Conservation (phyloP, 2,329 filamentous ascomycete genomes). For the Xylaria sp. region DNA sequence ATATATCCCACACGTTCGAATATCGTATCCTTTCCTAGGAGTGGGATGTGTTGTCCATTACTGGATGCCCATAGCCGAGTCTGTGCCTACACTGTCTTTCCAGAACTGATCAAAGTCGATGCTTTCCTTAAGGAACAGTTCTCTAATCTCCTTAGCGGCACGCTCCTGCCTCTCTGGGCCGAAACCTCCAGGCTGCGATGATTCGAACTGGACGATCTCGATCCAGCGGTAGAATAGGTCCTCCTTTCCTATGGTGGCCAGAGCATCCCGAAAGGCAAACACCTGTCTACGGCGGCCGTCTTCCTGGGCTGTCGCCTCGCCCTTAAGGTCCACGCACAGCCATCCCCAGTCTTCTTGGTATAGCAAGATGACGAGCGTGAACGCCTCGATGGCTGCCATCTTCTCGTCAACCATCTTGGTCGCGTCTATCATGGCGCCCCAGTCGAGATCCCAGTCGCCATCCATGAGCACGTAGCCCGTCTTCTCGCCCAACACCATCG, state of each 20-base stretch:
- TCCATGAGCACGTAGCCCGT: conserved; percentile 91
- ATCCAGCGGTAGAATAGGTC: conserved; percentile 92
- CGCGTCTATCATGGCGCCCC: conserved; percentile 79
- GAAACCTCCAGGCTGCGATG: conserved; percentile 80
- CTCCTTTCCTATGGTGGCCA: conserved; percentile 83
- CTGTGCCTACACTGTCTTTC: conserved; percentile 67
- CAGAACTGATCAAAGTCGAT: conserved; percentile 88
- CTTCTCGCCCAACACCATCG: conserved; percentile 75
- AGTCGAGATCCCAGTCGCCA: conserved; percentile 87
- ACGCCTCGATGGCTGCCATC: conserved; percentile 69
- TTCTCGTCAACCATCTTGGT: conserved; percentile 75
- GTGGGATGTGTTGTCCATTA: neutral
- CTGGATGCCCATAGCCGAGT: conserved; percentile 45
- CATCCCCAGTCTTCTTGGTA: conserved; percentile 76
- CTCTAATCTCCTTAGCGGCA: conserved; percentile 78
- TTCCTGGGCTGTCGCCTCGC: conserved; percentile 48
- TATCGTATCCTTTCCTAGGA: neutral
- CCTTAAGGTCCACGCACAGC: conserved; percentile 71
- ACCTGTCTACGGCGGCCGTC: conserved; percentile 78
- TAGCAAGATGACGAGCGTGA: conserved; percentile 76
- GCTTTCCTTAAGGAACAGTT: conserved; percentile 76
- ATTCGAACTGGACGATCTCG: conserved; percentile 90
- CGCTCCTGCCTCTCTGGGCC: conserved; percentile 76
- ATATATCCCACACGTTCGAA: neutral
- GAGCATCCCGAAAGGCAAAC: conserved; percentile 79